A percentile compares a stretch with the other conserved stretches of the same genome.
Conservation (phyloP, 2,329 filamentous ascomycete species). For the Arthrobotrys megalospora region DNA sequence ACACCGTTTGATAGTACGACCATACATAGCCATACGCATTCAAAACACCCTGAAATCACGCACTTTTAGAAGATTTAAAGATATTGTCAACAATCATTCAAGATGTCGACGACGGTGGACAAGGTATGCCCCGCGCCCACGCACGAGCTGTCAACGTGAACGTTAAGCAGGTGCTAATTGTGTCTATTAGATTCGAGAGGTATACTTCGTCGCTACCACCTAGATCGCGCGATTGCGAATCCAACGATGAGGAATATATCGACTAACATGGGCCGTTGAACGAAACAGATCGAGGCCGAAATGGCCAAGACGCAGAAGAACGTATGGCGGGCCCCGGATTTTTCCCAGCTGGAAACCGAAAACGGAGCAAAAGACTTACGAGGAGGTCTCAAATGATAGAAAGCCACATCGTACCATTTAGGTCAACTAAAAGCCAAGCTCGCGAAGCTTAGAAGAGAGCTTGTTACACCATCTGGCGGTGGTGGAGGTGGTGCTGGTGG, state of each 20-base stretch:
- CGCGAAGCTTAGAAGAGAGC: constrained; percentile 95
- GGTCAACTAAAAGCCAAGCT: constrained; percentile 98
- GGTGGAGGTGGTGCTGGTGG: constrained; percentile 86
- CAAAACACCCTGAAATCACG: background rate
- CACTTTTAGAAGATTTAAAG: constrained; percentile 38
- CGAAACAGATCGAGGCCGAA: constrained; percentile 68
- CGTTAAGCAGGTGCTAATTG: constrained; percentile 76
- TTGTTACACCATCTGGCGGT: constrained; percentile 84
- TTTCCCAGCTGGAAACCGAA: background rate
- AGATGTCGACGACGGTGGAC: constrained; percentile 96
- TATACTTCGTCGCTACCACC: constrained; percentile 37
- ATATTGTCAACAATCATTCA: constrained; percentile 67
- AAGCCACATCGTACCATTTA: constrained; percentile 92
- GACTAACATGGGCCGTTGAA: constrained; percentile 16
- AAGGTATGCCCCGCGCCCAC: constrained; percentile 75
- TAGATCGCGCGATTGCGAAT: constrained; percentile 37
- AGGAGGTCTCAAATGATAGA: constrained; percentile 66
- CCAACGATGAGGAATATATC: background rate
- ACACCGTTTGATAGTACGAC: constrained; percentile 41
- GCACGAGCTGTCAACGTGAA: constrained; percentile 92
- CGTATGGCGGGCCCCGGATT: constrained; percentile 60
- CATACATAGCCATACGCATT: constrained; percentile 38
- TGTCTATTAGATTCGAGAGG: constrained; percentile 55
- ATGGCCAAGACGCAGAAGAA: constrained; percentile 99
- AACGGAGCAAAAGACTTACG: constrained; percentile 5